Conservation (phyloP, 306 rosid genomes). For the Medicago truncatula region DNA sequence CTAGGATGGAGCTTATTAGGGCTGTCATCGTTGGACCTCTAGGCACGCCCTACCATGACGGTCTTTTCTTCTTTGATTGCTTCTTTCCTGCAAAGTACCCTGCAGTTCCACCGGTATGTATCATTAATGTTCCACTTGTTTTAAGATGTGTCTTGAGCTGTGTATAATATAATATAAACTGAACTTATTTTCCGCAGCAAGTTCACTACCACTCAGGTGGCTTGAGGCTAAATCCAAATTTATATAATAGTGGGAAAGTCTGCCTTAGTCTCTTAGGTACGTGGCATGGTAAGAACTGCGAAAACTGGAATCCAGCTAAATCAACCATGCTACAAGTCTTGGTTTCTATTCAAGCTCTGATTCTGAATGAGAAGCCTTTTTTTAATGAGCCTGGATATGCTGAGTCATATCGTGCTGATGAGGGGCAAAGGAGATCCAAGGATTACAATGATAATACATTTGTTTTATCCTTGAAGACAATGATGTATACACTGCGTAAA, state of each 20-base stretch:
- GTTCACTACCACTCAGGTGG: conserved; percentile 87
- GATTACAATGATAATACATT: conserved; percentile 68
- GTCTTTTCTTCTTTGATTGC: conserved; percentile 85
- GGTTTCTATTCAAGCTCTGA: conserved; percentile 85
- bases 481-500: conserved; percentile 70
- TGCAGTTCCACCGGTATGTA: conserved; percentile 70
- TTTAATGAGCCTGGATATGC: conserved; percentile 77
- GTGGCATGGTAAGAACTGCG: conserved; percentile 66
- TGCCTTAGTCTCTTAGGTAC: conserved; percentile 90
- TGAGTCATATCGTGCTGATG: conserved; percentile 37
- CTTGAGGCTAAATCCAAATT: conserved; percentile 80
- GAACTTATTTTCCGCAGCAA: conserved; percentile 55
- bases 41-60: conserved; percentile 90
- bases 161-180: conserved; percentile 18
- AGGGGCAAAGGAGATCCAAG: conserved; percentile 64
- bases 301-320: conserved; percentile 72
- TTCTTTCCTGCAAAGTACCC: conserved; percentile 69
- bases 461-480: conserved; percentile 70
- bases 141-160: conserved; percentile 28
- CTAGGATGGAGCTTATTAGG: conserved; percentile 80
- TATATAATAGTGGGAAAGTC: conserved; percentile 76
- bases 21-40: conserved; percentile 77
- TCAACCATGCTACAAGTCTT: conserved; percentile 91
- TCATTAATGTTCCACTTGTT: conserved; percentile 31
- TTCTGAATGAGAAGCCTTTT: conserved; percentile 75